Percentiles rank a stretch among this genome's conserved stretches.
These are phyloP conservation scores for Wickerhamiella musiphila DNA, from an alignment of 805 yeast species.

Conservation along the genomic window DNA sequence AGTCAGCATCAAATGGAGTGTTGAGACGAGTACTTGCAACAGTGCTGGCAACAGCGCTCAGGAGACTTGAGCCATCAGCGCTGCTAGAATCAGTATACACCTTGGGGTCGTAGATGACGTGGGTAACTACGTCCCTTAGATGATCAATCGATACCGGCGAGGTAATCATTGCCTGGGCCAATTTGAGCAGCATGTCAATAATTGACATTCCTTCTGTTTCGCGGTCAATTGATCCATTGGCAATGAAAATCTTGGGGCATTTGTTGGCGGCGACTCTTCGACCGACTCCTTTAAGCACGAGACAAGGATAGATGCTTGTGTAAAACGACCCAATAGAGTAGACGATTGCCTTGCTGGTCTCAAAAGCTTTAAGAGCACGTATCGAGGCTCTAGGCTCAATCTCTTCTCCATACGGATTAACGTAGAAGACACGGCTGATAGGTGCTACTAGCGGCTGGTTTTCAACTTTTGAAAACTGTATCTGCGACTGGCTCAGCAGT, in stretches of 20 bases:
- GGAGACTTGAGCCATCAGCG: too few species aligned
- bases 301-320: constrained; percentile 72
- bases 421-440: constrained; percentile 53
- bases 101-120: constrained; percentile 30
- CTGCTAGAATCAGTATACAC: too few species aligned
- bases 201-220: constrained; percentile 60
- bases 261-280: constrained; percentile 25
- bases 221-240: constrained; percentile 63
- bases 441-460: constrained; percentile 55
- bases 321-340: constrained; percentile 78
- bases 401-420: constrained; percentile 78
- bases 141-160: constrained; percentile 22
- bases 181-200: constrained; percentile 30
- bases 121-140: constrained; percentile 41
- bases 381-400: constrained; percentile 57
- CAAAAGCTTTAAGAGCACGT: constrained; percentile 36
- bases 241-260: constrained; percentile 31
- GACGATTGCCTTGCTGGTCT: constrained; percentile 35
- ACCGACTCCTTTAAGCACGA: constrained; percentile 53
- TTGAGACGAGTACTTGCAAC: too few species aligned
- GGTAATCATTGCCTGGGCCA: background rate
- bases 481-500: constrained; percentile 53
- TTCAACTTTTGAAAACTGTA: constrained; percentile 51
- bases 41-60: too few species aligned
- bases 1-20: too few species aligned